A percentile compares a stretch with the other conserved stretches of the same genome.
phyloP scores from a whole-genome alignment of 192 early-diverging fungal genomes.

The Coemansia sp. region DNA sequence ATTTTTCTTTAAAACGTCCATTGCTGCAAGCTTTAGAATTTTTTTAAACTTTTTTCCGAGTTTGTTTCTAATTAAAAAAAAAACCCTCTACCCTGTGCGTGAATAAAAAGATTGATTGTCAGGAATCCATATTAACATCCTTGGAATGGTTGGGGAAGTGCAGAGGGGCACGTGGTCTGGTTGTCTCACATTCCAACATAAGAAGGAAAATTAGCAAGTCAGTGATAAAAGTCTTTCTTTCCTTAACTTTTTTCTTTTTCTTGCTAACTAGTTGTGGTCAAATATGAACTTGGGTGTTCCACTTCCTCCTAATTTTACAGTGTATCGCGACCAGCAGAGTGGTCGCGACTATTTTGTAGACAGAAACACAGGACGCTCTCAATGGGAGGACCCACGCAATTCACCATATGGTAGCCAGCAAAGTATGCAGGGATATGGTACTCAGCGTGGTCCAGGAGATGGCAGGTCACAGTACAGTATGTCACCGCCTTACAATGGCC shows the following conservation, averaged over 20 bases:
- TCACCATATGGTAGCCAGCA: not conserved
- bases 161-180: too few species aligned
- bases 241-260: not conserved
- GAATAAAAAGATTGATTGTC: too few species aligned
- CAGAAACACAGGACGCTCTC: slow-evolving; percentile 21
- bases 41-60: too few species aligned
- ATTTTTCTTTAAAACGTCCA: too few species aligned
- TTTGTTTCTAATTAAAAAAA: too few species aligned
- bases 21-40: too few species aligned
- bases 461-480: slow-evolving; percentile 1
- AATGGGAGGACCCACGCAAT: slow-evolving; percentile 28
- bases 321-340: slow-evolving; percentile 14
- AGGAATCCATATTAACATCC: too few species aligned
- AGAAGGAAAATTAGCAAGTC: too few species aligned
- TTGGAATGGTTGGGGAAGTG: too few species aligned
- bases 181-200: too few species aligned
- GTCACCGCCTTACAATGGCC: not conserved
- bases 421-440: not conserved
- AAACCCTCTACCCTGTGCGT: too few species aligned
- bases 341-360: slow-evolving; percentile 30
- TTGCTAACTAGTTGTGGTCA: not conserved
- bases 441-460: not conserved
- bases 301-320: slow-evolving; percentile 34
- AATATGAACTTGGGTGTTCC: slow-evolving; percentile 6
- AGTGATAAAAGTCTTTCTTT: not conserved